phyloP scores from a whole-genome alignment of 2,329 filamentous ascomycete species.

The Penicillium expansum region DNA sequence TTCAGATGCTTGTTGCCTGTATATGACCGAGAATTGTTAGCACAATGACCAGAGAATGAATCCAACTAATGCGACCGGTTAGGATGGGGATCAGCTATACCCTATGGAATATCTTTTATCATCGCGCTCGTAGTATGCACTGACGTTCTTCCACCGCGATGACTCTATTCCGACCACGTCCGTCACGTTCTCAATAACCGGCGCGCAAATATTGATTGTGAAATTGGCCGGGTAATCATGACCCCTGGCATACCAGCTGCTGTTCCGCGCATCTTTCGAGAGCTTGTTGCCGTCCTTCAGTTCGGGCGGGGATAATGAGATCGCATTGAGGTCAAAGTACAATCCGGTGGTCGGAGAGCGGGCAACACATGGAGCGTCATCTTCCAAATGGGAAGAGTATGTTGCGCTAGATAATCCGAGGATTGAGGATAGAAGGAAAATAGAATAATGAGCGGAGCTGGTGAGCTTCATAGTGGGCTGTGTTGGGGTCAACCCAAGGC shows the following conservation, averaged over 20 bases:
- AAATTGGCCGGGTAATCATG: slow-evolving; percentile 53
- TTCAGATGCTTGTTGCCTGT: slow-evolving; percentile 45
- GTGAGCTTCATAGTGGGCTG: slow-evolving; percentile 36
- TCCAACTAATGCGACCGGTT: neutral
- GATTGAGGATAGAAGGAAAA: slow-evolving; percentile 36
- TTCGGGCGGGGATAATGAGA: slow-evolving; percentile 52
- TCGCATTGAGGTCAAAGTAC: slow-evolving; percentile 62
- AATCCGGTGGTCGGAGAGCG: slow-evolving; percentile 59
- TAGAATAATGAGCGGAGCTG: slow-evolving; percentile 28
- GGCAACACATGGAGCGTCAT: slow-evolving; percentile 60
- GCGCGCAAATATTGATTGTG: slow-evolving; percentile 51
- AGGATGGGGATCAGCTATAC: slow-evolving; percentile 28
- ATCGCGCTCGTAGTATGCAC: slow-evolving; percentile 48
- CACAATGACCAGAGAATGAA: neutral
- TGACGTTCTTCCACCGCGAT: slow-evolving; percentile 46
- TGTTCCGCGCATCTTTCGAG: slow-evolving; percentile 38
- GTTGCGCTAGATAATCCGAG: slow-evolving; percentile 28
- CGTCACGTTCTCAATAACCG: slow-evolving; percentile 47
- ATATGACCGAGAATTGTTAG: slow-evolving; percentile 3
- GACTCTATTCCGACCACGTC: slow-evolving; percentile 48
- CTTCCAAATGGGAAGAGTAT: slow-evolving; percentile 41
- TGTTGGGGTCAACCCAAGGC: slow-evolving; percentile 3
- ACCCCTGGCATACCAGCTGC: slow-evolving; percentile 50
- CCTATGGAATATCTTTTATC: slow-evolving; percentile 48
- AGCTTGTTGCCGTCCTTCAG: slow-evolving; percentile 41